phyloP scores from a whole-genome alignment of 805 yeast species.

The Suhomyces tanzawaensis region DNA sequence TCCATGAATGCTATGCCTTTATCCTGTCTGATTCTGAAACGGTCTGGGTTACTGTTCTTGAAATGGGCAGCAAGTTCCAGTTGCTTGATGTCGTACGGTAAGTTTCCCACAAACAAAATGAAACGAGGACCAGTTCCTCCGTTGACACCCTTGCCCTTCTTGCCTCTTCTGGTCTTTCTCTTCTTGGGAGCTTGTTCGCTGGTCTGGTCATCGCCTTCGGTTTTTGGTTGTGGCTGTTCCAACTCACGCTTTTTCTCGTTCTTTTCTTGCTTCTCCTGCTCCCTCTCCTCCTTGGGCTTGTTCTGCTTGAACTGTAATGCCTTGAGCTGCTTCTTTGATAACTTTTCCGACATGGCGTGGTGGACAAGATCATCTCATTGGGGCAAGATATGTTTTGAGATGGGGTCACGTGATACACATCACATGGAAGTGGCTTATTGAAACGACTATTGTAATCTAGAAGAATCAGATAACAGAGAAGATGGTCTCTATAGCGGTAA shows the following conservation, averaged over 20 bases:
- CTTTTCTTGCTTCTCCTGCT: constrained; percentile 30
- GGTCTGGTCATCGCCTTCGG: constrained; percentile 13
- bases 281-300: constrained; percentile 40
- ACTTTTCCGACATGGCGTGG: too few species aligned
- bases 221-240: constrained; percentile 11
- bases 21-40: constrained; percentile 73
- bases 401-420: too few species aligned
- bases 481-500: too few species aligned
- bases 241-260: constrained; percentile 13
- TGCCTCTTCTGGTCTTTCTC: constrained; percentile 75
- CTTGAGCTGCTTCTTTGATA: constrained; percentile 65
- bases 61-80: constrained; percentile 70
- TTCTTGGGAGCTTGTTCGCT: constrained; percentile 49
- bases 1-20: constrained; percentile 93
- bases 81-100: constrained; percentile 69
- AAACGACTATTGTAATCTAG: too few species aligned
- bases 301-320: constrained; percentile 55
- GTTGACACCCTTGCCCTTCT: constrained; percentile 59
- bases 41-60: constrained; percentile 67
- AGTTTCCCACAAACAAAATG: constrained; percentile 84
- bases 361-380: too few species aligned
- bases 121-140: constrained; percentile 60
- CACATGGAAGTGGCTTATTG: too few species aligned
- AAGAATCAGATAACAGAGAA: too few species aligned
- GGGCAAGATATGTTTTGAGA: too few species aligned